Percentiles rank a stretch among this genome's conserved stretches.
These are phyloP conservation scores for Microascus cirrosus DNA, from an alignment of 2,329 filamentous ascomycete species.

Conservation along the genomic window DNA sequence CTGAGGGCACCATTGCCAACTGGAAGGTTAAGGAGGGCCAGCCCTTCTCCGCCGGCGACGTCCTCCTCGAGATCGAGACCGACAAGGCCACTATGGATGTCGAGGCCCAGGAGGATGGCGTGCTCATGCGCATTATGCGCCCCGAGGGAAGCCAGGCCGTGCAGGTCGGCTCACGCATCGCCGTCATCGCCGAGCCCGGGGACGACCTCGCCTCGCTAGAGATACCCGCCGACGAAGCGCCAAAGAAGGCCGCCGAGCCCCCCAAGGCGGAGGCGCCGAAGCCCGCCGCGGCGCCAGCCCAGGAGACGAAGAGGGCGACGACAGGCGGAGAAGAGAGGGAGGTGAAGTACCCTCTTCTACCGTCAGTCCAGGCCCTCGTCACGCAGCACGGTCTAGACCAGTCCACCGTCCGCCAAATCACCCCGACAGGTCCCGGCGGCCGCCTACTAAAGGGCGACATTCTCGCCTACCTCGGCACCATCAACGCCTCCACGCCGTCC, in stretches of 20 bases:
- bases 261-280: conserved; percentile 20
- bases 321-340: conserved; percentile 36
- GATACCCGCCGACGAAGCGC: conserved; percentile 57
- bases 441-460: conserved; percentile 92
- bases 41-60: conserved; percentile 69
- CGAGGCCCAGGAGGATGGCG: conserved; percentile 81
- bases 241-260: conserved; percentile 8
- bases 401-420: conserved; percentile 69
- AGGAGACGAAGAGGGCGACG: conserved; percentile 19
- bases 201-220: conserved; percentile 68
- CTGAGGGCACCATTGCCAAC: conserved; percentile 74
- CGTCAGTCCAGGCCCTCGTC: conserved; percentile 74
- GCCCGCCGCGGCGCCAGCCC: conserved; percentile 11
- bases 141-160: conserved; percentile 65
- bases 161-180: conserved; percentile 71
- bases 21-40: conserved; percentile 88
- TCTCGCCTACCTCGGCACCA: conserved; percentile 74
- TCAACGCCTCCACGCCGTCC: conserved; percentile 60
- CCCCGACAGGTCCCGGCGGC: conserved; percentile 75
- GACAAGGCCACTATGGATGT: conserved; percentile 95
- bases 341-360: conserved; percentile 63
- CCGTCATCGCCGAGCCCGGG: conserved; percentile 68
- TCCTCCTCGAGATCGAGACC: conserved; percentile 84
- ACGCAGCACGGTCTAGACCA: conserved; percentile 67
- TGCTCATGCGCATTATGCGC: conserved; percentile 73